Evolutionary conservation across 1,284 basidiomycete species (phyloP), one percentile per base, ranked within the genome.

Genomic region (Sanghuangporus baumii): DNA sequence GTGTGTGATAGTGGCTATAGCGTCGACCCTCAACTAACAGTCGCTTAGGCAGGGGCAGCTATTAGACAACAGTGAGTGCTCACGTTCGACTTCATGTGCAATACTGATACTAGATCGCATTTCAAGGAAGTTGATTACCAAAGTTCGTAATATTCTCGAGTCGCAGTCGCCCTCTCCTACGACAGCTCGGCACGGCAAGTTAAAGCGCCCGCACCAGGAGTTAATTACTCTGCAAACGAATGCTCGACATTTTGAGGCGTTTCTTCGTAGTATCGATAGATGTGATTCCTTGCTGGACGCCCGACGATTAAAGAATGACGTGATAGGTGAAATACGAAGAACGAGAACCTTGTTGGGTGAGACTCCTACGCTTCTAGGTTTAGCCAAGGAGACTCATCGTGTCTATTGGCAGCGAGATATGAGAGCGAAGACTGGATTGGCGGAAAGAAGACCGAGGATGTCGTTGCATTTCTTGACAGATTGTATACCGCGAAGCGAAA

Each of bases 201-300:
- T 16, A 65, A 72, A 52, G 65, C 74, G 41, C 72, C 80, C 11
- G 73, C 80, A 9, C 80, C 86, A 36, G 20, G 89, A 91, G 67
- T 78, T 78, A 7, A 92, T 93, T 67, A 92, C 89, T 2, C 85
- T 89, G 64, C 85, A 84, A 31, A 92, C 91, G 1, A 87, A 90
- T 70, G 69, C 84, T 9, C 87, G 87, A 48, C 89, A 95, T 63
- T 96, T 97, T 68, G 94, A 96, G 67, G 88, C 87, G 0, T 97
- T 96, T 72, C 78, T 97, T 57, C 83, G 87, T 36, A 93, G 93
- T 61, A 94, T 98, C 69, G 84, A 81, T 64, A 84, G 87, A 37
- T 88, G 88, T 69, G 89, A 89, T 12, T 94, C 90, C 2, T 78
- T 97, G 4, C 76, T 94, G 31, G 95, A 98, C 71, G 94, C 94